Percentiles rank a stretch among this genome's conserved stretches.
Evolutionary conservation across 495 filamentous ascomycete species (phyloP).

Genomic region (Hamigera avellanea): DNA sequence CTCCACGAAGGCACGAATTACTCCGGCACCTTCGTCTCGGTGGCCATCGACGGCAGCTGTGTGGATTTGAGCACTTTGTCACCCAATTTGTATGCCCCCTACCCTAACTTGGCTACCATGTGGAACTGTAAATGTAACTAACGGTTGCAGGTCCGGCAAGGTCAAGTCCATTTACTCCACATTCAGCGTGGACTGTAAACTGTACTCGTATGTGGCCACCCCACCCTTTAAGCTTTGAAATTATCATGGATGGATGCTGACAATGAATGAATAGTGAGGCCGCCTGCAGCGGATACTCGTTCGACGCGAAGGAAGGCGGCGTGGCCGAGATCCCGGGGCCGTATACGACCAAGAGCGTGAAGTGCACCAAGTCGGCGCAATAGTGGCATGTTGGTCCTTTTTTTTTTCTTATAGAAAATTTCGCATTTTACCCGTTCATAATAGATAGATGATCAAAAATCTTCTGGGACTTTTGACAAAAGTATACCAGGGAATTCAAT

Average conservation of each 20-base stretch:
- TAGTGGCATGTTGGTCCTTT: too few relatives aligned
- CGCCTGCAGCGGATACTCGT: neutral
- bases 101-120: neutral
- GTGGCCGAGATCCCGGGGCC: neutral
- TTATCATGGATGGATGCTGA: too few relatives aligned
- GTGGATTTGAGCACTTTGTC: neutral
- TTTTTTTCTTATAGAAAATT: neutral
- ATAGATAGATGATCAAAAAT: slow-evolving; percentile 7
- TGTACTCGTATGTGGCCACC: neutral
- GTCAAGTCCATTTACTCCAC: neutral
- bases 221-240: neutral
- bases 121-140: neutral
- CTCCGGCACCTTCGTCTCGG: neutral
- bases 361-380: neutral
- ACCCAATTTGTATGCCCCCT: neutral
- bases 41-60: neutral
- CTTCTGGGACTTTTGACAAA: too few relatives aligned
- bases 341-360: neutral
- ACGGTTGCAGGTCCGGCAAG: neutral
- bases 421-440: neutral
- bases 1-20: neutral
- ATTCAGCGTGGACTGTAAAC: neutral
- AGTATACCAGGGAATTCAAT: too few relatives aligned
- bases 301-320: neutral
- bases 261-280: too few relatives aligned